Conservation (phyloP, 805 yeast species). For the Candida chilensis region DNA sequence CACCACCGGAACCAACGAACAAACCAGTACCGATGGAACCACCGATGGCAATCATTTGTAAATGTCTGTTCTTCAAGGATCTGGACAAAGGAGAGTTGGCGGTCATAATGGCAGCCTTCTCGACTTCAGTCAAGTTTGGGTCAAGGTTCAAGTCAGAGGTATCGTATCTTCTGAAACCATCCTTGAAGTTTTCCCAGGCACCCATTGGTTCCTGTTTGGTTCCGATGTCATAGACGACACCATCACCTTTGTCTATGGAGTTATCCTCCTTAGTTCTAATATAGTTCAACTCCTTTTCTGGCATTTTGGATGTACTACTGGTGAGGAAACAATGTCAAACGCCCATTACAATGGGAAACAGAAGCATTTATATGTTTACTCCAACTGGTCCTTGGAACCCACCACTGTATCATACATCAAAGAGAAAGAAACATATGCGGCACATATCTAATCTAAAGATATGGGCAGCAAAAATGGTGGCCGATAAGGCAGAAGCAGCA, state of each 20-base stretch:
- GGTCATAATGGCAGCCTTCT: constrained; percentile 17
- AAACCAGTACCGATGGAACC: constrained; percentile 65
- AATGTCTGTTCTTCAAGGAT: constrained; percentile 45
- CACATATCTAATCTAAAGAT: no score
- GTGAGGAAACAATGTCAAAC: no score
- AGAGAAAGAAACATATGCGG: no score
- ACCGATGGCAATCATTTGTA: constrained; percentile 62
- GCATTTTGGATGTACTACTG: constrained; percentile 15
- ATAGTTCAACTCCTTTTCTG: constrained; percentile 30
- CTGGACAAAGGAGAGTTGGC: constrained; percentile 52
- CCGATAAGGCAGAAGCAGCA: no score
- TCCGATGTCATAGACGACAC: constrained; percentile 19
- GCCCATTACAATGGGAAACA: no score
- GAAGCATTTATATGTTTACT: no score
- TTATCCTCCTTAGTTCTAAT: constrained; percentile 20
- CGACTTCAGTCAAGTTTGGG: constrained; percentile 15
- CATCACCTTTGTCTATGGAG: constrained; percentile 25
- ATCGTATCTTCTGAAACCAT: constrained; percentile 21
- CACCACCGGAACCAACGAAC: constrained; percentile 56
- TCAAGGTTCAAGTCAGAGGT: constrained; percentile 24
- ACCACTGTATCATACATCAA: no score
- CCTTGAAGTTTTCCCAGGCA: constrained; percentile 13
- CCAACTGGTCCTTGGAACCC: no score
- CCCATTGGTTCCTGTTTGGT: constrained; percentile 7
- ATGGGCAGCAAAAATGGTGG: no score